These are phyloP conservation scores for Paulownia fortunei DNA, from an alignment of 257 asterid genomes.

Conservation along the genomic window DNA sequence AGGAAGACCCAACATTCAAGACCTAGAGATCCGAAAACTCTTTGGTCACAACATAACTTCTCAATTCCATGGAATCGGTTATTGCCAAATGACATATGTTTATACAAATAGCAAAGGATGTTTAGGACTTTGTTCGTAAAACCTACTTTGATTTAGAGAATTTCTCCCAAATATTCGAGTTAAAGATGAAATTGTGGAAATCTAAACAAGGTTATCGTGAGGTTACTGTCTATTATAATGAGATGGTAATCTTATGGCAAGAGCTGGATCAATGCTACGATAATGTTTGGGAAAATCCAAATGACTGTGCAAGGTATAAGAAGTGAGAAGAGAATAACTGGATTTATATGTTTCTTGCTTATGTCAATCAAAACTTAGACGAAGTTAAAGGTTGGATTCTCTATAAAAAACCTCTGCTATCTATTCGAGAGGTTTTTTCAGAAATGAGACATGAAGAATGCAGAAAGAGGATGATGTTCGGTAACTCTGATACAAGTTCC, in stretches of 20 bases:
- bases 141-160: neutral
- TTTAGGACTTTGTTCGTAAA: neutral
- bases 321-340: neutral
- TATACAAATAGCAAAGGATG: neutral
- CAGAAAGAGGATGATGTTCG: neutral
- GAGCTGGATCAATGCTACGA: neutral
- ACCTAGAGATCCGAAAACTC: neutral
- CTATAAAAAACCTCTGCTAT: too few species aligned
- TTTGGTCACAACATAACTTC: neutral
- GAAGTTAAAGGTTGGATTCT: too few species aligned
- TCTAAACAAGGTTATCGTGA: neutral
- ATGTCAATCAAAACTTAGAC: too few species aligned
- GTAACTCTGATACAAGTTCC: too few species aligned
- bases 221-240: neutral
- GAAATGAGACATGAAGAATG: neutral
- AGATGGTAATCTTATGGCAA: neutral
- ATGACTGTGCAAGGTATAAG: neutral
- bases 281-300: neutral
- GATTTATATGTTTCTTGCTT: neutral
- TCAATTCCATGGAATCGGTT: neutral
- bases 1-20: neutral
- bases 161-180: neutral
- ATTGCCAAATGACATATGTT: neutral
- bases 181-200: neutral
- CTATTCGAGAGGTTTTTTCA: neutral